These are phyloP conservation scores for Prunus davidiana DNA, from an alignment of 306 rosid species.

Conservation along the genomic window DNA sequence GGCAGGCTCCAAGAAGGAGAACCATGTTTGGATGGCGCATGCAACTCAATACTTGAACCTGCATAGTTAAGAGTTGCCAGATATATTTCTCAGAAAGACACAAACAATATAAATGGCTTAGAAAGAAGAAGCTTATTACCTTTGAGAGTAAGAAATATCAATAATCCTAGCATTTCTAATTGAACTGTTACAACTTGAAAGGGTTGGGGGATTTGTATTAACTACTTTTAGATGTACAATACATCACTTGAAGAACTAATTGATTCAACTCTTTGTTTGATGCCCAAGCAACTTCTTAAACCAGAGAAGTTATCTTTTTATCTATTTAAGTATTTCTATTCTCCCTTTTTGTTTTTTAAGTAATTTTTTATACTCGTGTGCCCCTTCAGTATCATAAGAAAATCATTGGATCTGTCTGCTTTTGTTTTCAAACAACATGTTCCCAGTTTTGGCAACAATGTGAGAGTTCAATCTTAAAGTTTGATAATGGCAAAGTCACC, in stretches of 20 bases:
- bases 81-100: neutral
- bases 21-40: slow-evolving; percentile 89
- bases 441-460: neutral
- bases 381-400: neutral
- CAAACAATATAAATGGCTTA: neutral
- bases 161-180: neutral
- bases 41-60: slow-evolving; percentile 73
- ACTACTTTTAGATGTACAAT: neutral
- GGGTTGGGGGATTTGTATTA: neutral
- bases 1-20: slow-evolving; percentile 85
- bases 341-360: neutral
- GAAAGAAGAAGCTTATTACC: neutral
- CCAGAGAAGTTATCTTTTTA: neutral
- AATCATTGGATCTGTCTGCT: neutral
- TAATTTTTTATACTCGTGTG: neutral
- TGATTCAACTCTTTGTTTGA: neutral
- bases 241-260: neutral
- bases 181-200: neutral
- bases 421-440: neutral
- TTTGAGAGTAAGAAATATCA: neutral
- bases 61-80: slow-evolving; percentile 11
- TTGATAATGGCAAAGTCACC: neutral
- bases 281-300: neutral
- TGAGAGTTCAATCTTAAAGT: neutral
- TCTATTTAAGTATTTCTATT: neutral